Base-by-base conservation (phyloP, 2,329 filamentous ascomycete species). In the Fusarium sp. region DNA sequence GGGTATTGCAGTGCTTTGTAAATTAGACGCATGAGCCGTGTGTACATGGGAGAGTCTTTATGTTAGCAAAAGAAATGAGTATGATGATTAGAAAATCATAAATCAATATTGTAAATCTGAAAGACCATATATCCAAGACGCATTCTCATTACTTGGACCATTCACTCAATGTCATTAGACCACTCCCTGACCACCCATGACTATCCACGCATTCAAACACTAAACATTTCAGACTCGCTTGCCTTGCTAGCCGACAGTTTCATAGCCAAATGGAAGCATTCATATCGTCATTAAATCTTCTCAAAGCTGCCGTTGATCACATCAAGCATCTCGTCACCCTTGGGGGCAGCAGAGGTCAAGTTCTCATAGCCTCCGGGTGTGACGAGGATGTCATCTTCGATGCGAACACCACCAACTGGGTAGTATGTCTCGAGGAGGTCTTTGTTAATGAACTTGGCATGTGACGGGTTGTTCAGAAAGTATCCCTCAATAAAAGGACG, bases 311-410 rank as follows among this genome's bases (percentile, higher is more conserved):
- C 81, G 60, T 87, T 89, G 58, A 92, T 88, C 55, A 93, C 85
- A 70, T 87, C 86, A 79, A 95, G 84, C 77, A 95, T 83, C 79
- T 94, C 91, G 59, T 92, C 87, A 5, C 90, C 89, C 84, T 97
- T 97, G 1, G 94, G 93, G 36, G 93, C 93, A 24, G 72, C 74
- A 4, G 88, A 88, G 4, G 95, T 97, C 80, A 98, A 79, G 79
- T 97, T 97, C 83, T 98, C 95, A 77, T 90, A 91, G 0, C 95
- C 95, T 30, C 89, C 85, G 69, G 92, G 87, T 3, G 93, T 96
- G 54, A 98, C 91, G 28, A 96, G 86, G 44, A 98, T 88, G 81
- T 96, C 94, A 79, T 98, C 95, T 84, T 99, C 96, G 70, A 98
- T 97, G 52, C 96, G 89, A 32, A 98, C 94, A 39, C 96, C 96